phyloP scores from a whole-genome alignment of 1,284 basidiomycete species.

The Cryptococcus sp. region DNA sequence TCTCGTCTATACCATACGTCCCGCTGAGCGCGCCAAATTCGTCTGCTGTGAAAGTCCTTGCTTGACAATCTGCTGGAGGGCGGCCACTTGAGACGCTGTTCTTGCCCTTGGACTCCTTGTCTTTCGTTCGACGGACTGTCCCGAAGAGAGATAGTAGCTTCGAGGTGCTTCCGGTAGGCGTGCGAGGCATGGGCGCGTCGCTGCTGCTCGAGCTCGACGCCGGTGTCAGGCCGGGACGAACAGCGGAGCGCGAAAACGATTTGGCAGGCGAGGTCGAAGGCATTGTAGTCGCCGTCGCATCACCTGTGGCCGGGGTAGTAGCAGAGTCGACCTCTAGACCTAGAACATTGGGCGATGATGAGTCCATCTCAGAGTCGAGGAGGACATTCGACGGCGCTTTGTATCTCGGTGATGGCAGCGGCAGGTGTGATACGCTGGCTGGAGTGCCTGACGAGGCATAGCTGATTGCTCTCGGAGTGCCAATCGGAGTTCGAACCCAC shows the following conservation, averaged over 20 bases:
- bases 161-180: not conserved
- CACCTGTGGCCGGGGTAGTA: not conserved
- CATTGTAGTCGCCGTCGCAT: no score
- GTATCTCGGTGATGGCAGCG: not conserved
- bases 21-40: no score
- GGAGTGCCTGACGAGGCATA: not conserved
- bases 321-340: not conserved
- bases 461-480: not conserved
- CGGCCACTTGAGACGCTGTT: no score
- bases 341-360: not conserved
- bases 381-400: not conserved
- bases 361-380: not conserved
- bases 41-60: no score
- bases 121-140: not conserved
- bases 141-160: conserved; percentile 1
- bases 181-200: not conserved
- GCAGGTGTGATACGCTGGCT: not conserved
- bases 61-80: no score
- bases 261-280: no score
- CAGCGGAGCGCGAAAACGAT: no score
- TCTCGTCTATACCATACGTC: no score
- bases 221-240: not conserved
- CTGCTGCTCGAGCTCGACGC: not conserved
- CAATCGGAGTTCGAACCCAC: not conserved
- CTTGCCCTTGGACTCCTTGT: not conserved